Evolutionary conservation across 495 filamentous ascomycete genomes (phyloP).

Genomic region (Aspergillus panamensis): DNA sequence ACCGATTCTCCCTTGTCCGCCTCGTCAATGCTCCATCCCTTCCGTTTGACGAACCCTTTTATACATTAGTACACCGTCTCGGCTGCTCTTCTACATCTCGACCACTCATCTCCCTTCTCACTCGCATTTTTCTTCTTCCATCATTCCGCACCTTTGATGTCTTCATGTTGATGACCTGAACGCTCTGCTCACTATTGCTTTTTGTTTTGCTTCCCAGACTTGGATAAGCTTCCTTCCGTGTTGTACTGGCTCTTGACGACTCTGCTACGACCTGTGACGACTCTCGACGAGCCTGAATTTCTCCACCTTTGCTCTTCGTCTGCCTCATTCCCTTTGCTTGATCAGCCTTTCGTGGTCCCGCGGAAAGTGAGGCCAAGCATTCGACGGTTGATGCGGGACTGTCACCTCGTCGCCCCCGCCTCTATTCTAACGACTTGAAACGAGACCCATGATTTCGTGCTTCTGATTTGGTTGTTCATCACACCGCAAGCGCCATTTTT

Average conservation of each 20-base stretch:
- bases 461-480: slow-evolving; percentile 33
- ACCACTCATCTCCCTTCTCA: slow-evolving; percentile 8
- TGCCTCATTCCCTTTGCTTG: not conserved
- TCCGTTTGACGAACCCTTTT: slow-evolving; percentile 30
- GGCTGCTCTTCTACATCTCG: slow-evolving; percentile 8
- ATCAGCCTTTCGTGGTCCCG: not conserved
- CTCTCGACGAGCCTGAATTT: slow-evolving; percentile 21
- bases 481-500: slow-evolving; percentile 26
- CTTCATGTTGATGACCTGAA: slow-evolving; percentile 26
- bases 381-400: slow-evolving; percentile 23
- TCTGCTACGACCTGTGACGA: slow-evolving; percentile 29
- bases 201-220: slow-evolving; percentile 14
- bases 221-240: slow-evolving; percentile 5
- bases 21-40: slow-evolving; percentile 25
- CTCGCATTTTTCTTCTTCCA: slow-evolving; percentile 21
- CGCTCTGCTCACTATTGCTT: slow-evolving; percentile 19
- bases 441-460: slow-evolving; percentile 51
- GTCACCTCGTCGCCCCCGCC: slow-evolving; percentile 28
- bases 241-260: slow-evolving; percentile 16
- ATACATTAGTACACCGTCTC: slow-evolving; percentile 28
- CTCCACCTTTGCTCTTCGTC: slow-evolving; percentile 5
- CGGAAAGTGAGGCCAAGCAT: slow-evolving; percentile 2
- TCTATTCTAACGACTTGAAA: slow-evolving; percentile 56
- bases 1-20: slow-evolving; percentile 27
- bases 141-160: slow-evolving; percentile 15